phyloP scores from a whole-genome alignment of 129 eudicot species.

The Apium graveolens region DNA sequence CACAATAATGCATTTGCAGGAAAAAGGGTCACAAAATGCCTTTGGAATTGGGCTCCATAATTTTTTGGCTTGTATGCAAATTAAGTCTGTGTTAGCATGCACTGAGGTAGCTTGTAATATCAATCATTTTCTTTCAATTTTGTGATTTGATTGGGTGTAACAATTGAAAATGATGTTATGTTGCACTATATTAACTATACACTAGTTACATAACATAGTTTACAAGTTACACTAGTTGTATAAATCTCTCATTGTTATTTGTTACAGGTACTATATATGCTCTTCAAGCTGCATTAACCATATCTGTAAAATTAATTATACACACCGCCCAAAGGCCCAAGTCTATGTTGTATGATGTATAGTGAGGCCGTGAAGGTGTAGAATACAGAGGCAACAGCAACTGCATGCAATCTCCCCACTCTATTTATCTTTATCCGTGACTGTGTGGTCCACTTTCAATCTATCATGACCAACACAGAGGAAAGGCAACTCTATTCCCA shows the following conservation, averaged over 20 bases:
- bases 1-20: neutral
- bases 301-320: neutral
- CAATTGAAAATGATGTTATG: too few relatives aligned
- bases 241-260: too few relatives aligned
- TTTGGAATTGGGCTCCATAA: neutral
- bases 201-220: too few relatives aligned
- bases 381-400: neutral
- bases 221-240: too few relatives aligned
- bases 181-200: too few relatives aligned
- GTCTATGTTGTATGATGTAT: neutral
- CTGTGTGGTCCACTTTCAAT: neutral
- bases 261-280: too few relatives aligned
- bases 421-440: conserved; percentile 4
- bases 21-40: neutral
- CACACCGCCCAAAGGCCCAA: neutral
- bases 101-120: neutral
- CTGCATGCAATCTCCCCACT: neutral
- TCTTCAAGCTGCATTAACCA: neutral
- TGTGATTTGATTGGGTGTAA: neutral
- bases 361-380: conserved; percentile 1
- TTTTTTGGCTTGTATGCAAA: neutral
- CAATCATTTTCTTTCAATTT: neutral
- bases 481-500: neutral
- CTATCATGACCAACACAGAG: neutral
- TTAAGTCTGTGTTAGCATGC: neutral